A percentile compares a stretch with the other conserved stretches of the same genome.
Evolutionary conservation across 805 yeast species (phyloP).

Genomic region (Wickerhamiella musiphila): DNA sequence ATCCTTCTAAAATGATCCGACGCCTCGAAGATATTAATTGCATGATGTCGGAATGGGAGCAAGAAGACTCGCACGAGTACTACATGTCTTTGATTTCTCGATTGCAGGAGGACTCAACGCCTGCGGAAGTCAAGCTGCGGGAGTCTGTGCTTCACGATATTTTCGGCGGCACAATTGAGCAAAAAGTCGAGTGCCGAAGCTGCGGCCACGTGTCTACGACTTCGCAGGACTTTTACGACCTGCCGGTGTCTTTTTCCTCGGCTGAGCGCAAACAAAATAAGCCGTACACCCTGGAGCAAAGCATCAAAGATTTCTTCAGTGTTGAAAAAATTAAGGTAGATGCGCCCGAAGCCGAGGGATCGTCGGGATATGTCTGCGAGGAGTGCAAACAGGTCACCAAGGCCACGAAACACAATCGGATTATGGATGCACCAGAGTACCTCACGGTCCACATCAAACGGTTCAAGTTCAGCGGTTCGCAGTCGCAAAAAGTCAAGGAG

Average conservation of each 20-base stretch:
- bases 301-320: slow-evolving; percentile 66
- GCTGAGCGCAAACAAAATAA: slow-evolving; percentile 23
- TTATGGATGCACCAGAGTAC: slow-evolving; percentile 76
- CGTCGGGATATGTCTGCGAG: slow-evolving; percentile 59
- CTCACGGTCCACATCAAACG: slow-evolving; percentile 75
- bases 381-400: slow-evolving; percentile 60
- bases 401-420: slow-evolving; percentile 60
- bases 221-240: slow-evolving; percentile 83
- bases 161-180: slow-evolving; percentile 80
- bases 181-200: slow-evolving; percentile 63
- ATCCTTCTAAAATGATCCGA: slow-evolving; percentile 57
- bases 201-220: slow-evolving; percentile 79
- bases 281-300: slow-evolving; percentile 49
- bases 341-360: slow-evolving; percentile 28
- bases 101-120: slow-evolving; percentile 82
- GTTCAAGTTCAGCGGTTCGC: slow-evolving; percentile 53
- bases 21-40: slow-evolving; percentile 73
- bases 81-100: slow-evolving; percentile 81
- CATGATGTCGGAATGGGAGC: slow-evolving; percentile 96
- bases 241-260: slow-evolving; percentile 56
- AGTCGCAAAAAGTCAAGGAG: slow-evolving; percentile 66
- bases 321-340: slow-evolving; percentile 50
- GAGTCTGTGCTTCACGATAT: slow-evolving; percentile 76
- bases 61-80: slow-evolving; percentile 95
- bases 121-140: slow-evolving; percentile 71